phyloP scores from a whole-genome alignment of 169 alveolate genomes.

The Babesia caballi region DNA sequence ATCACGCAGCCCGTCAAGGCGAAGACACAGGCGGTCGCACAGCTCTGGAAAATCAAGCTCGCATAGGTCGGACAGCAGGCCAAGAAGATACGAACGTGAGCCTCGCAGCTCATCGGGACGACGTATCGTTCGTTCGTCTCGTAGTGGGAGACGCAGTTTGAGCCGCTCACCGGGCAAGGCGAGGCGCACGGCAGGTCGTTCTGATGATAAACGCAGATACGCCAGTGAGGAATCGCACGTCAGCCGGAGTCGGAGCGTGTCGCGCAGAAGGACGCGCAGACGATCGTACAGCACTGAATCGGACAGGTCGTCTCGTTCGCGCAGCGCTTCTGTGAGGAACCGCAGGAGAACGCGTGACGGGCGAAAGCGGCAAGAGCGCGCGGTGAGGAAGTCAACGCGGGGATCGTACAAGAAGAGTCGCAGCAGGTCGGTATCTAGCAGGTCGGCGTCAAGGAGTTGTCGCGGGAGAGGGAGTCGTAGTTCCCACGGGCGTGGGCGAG shows the following conservation, averaged over 20 bases:
- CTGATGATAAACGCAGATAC: neutral
- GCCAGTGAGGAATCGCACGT: neutral
- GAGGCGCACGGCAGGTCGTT: no score
- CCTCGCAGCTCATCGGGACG: neutral
- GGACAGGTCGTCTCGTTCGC: neutral
- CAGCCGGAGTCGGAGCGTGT: neutral
- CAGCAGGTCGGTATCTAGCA: neutral
- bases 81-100: neutral
- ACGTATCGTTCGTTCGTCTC: neutral
- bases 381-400: neutral
- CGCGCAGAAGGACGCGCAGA: neutral
- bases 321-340: neutral
- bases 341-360: neutral
- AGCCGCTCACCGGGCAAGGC: no score
- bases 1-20: neutral
- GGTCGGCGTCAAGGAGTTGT: neutral
- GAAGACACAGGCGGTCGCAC: neutral
- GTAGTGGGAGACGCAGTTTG: neutral
- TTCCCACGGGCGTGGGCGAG: no score
- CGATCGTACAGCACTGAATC: neutral
- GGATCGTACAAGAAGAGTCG: neutral
- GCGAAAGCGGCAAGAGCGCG: neutral
- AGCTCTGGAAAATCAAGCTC: neutral
- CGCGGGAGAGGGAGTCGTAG: no score
- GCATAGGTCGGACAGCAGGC: neutral